Percentiles rank a stretch among this genome's conserved stretches.
These are phyloP conservation scores for Gossypium schwendimanii DNA, from an alignment of 441 rosid genomes.

Conservation along the genomic window DNA sequence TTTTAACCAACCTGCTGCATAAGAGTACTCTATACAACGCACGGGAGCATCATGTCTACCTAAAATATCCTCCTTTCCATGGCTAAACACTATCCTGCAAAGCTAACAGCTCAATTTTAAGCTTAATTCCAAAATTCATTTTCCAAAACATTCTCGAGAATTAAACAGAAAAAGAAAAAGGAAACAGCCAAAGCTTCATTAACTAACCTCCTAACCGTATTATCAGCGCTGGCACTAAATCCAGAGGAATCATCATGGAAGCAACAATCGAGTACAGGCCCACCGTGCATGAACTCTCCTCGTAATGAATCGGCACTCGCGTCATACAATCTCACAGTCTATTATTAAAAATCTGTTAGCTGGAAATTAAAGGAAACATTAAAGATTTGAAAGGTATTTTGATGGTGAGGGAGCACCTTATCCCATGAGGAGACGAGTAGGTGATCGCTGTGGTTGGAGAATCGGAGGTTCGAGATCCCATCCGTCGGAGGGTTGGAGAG, in stretches of 20 bases:
- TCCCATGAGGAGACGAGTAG: constrained; percentile 99
- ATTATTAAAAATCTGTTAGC: not conserved
- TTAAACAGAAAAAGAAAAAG: not conserved
- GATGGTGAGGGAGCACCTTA: constrained; percentile 45
- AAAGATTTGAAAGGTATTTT: not conserved
- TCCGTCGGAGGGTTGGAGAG: constrained; percentile 72
- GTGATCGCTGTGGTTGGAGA: constrained; percentile 89
- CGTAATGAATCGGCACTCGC: constrained; percentile 65
- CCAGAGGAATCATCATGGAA: constrained; percentile 97
- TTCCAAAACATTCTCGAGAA: not conserved
- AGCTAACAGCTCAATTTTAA: constrained; percentile 13
- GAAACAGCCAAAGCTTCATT: not conserved
- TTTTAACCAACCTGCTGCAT: constrained; percentile 71
- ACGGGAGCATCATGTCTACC: constrained; percentile 88
- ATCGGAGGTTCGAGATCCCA: constrained; percentile 91
- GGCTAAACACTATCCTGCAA: constrained; percentile 73
- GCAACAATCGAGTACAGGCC: constrained; percentile 91
- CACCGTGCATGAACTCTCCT: constrained; percentile 91
- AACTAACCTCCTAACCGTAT: constrained; percentile 66
- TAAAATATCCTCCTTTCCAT: constrained; percentile 80
- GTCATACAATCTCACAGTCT: constrained; percentile 81
- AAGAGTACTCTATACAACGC: constrained; percentile 91
- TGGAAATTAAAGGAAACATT: not conserved
- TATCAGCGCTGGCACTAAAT: constrained; percentile 73
- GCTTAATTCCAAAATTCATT: not conserved